Evolutionary conservation across 306 rosid genomes (phyloP).

Genomic region (Cucurbita ficifolia): DNA sequence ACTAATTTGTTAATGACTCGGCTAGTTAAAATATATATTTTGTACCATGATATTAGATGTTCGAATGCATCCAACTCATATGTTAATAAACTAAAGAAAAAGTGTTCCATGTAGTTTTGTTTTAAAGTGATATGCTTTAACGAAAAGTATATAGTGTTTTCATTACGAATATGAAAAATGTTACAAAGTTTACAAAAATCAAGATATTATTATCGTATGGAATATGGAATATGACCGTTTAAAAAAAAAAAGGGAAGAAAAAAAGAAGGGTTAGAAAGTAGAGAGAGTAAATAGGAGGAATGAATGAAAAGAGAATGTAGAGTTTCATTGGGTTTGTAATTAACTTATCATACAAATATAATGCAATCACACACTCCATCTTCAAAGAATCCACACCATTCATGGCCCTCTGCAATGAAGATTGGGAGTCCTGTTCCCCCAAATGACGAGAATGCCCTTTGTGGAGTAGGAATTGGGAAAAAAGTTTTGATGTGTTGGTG

Average conservation of each 20-base stretch:
- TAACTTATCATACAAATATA: slow-evolving; percentile 5
- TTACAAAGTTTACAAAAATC: neutral
- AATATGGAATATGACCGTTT: too few species aligned
- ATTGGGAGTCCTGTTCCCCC: neutral
- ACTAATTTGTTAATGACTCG: accelerated
- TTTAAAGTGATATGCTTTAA: neutral
- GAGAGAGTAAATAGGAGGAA: neutral
- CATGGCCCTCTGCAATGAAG: neutral
- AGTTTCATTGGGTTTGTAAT: neutral
- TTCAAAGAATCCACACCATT: slow-evolving; percentile 4
- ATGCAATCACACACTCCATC: neutral
- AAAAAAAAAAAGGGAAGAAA: too few species aligned
- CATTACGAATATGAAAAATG: neutral
- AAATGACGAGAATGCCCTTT: slow-evolving; percentile 4
- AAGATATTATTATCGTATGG: too few species aligned
- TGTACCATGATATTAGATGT: neutral
- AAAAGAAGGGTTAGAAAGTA: neutral
- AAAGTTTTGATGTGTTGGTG: neutral
- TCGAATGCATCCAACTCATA: neutral
- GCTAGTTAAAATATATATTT: neutral
- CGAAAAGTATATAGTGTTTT: neutral
- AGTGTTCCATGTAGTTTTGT: too few species aligned
- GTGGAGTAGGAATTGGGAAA: slow-evolving; percentile 12
- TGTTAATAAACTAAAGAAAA: neutral
- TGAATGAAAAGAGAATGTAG: neutral